A percentile compares a stretch with the other conserved stretches of the same genome.
Conservation (phyloP, 2,329 filamentous ascomycete genomes). For the Calonectria hawksworthii region DNA sequence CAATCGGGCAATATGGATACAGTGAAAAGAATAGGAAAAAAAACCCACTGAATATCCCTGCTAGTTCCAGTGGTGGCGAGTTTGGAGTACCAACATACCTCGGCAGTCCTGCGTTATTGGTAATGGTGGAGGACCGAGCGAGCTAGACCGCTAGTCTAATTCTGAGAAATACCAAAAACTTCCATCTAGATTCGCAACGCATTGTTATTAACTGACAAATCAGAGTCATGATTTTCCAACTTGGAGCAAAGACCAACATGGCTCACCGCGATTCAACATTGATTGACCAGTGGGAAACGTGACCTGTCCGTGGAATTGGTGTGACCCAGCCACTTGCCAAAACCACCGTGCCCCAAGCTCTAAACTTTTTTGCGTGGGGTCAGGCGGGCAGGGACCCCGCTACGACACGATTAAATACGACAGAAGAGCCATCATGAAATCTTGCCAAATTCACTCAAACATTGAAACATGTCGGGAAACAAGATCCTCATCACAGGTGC, state of each 20-base stretch:
- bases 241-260: neutral
- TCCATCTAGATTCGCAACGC: neutral
- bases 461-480: constrained; percentile 2
- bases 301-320: neutral
- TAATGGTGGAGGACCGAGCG: neutral
- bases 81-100: neutral
- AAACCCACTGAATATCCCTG: neutral
- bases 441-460: neutral
- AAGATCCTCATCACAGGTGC: constrained; percentile 22
- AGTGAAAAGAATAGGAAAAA: neutral
- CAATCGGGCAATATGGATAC: neutral
- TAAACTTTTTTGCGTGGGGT: constrained; percentile 1
- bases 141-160: neutral
- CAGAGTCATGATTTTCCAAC: neutral
- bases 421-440: neutral
- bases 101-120: neutral
- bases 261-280: neutral
- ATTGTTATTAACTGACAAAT: neutral
- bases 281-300: neutral
- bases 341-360: neutral
- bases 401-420: constrained; percentile 1
- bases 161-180: neutral
- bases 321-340: neutral
- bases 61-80: neutral
- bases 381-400: neutral